Conservation (phyloP, 208 protist species). For the Phytomonas francai region DNA sequence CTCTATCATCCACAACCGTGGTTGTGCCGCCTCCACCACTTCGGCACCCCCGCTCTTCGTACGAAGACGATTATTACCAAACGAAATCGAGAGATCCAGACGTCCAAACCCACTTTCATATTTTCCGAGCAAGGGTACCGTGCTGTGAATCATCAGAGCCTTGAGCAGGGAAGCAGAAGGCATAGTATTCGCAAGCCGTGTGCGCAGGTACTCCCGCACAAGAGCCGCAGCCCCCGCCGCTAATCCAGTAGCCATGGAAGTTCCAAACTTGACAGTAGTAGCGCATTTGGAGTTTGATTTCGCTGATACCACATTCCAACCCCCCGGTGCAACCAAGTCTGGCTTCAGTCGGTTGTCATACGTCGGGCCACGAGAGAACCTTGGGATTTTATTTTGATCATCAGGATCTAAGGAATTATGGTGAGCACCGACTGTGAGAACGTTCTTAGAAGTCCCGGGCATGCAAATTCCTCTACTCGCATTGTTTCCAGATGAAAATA, state of each 20-base stretch:
- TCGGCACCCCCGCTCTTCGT: not conserved
- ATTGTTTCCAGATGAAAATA: slow-evolving; percentile 77
- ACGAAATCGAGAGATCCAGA: slow-evolving; percentile 45
- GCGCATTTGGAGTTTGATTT: slow-evolving; percentile 25
- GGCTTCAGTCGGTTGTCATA: slow-evolving; percentile 82
- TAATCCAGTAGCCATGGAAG: slow-evolving; percentile 88
- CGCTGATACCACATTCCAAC: slow-evolving; percentile 32
- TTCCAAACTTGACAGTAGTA: slow-evolving; percentile 39
- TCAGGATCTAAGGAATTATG: slow-evolving; percentile 21
- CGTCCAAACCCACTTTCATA: slow-evolving; percentile 40
- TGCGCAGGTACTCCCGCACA: slow-evolving; percentile 79
- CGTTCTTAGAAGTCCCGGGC: slow-evolving; percentile 80
- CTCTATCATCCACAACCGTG: slow-evolving; percentile 16
- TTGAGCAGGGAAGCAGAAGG: slow-evolving; percentile 60
- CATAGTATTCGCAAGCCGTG: slow-evolving; percentile 20
- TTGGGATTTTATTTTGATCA: slow-evolving; percentile 27
- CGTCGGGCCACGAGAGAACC: slow-evolving; percentile 60
- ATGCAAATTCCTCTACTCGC: slow-evolving; percentile 14
- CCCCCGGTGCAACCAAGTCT: slow-evolving; percentile 69
- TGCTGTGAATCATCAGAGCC: slow-evolving; percentile 39
- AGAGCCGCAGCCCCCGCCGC: slow-evolving; percentile 68
- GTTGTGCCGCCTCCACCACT: slow-evolving; percentile 3
- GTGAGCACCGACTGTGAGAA: slow-evolving; percentile 75
- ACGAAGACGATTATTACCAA: not conserved
- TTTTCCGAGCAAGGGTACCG: slow-evolving; percentile 16